phyloP scores from a whole-genome alignment of 169 alveolate genomes.

The Plasmodium gaboni region DNA sequence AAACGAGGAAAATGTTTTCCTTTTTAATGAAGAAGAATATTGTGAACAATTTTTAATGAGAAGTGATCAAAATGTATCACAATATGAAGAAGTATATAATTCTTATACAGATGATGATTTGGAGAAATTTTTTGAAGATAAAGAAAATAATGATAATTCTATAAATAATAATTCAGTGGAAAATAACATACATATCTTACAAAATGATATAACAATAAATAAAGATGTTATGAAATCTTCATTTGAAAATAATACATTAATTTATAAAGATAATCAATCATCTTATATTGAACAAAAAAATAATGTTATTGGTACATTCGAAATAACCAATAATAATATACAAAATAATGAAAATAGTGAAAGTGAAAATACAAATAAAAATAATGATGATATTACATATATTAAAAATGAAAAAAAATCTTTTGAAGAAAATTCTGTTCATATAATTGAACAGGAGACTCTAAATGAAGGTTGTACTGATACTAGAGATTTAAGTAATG shows the following conservation, averaged over 20 bases:
- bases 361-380: too few species aligned
- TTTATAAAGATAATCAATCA: too few species aligned
- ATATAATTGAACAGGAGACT: constrained; percentile 11
- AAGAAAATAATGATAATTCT: constrained; percentile 24
- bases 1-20: constrained; percentile 6
- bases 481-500: neutral
- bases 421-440: neutral
- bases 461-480: constrained; percentile 20
- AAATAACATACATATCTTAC: neutral
- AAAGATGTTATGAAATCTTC: neutral
- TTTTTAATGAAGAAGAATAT: constrained; percentile 10
- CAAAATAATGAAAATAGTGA: too few species aligned
- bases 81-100: constrained; percentile 17
- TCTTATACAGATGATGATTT: constrained; percentile 63
- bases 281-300: too few species aligned
- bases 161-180: neutral
- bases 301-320: too few species aligned
- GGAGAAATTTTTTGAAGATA: constrained; percentile 64
- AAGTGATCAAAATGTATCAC: neutral
- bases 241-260: neutral
- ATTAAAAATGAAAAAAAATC: neutral
- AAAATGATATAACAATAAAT: neutral
- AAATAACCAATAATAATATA: too few species aligned
- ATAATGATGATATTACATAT: too few species aligned
- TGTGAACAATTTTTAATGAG: constrained; percentile 9